A percentile compares a stretch with the other conserved stretches of the same genome.
Evolutionary conservation across 768 basidiomycete genomes (phyloP).

Genomic region (Mycena leptocephala): DNA sequence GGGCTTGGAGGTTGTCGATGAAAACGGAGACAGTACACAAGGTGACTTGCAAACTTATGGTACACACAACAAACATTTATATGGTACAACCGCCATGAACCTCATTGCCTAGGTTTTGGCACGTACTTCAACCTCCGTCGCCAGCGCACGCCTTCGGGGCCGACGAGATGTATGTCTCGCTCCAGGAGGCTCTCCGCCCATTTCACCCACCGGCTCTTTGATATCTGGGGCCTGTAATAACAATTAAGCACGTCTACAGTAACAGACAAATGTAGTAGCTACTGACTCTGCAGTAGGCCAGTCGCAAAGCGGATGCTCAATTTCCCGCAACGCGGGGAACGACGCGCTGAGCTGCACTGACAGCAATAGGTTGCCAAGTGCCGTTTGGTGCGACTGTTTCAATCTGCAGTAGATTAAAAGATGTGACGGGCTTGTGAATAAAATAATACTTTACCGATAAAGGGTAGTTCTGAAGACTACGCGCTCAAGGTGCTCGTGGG

Average conservation of each 20-base stretch:
- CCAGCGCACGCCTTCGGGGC: neutral
- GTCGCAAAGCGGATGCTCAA: neutral
- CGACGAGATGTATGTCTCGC: neutral
- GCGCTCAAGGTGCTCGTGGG: slow-evolving; percentile 1
- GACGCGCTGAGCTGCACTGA: neutral
- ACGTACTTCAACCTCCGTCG: slow-evolving; percentile 9
- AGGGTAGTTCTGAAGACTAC: neutral
- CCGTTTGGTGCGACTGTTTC: neutral
- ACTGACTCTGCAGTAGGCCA: neutral
- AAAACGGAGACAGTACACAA: too few species aligned
- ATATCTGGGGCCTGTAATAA: neutral
- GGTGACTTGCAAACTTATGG: too few species aligned
- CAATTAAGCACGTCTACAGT: neutral
- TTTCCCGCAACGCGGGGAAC: too few species aligned
- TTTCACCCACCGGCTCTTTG: neutral
- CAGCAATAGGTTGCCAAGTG: neutral
- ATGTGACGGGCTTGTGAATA: too few species aligned
- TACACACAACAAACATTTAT: too few species aligned
- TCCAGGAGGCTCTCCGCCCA: slow-evolving; percentile 1
- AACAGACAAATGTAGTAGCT: neutral
- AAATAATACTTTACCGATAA: neutral
- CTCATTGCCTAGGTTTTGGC: neutral
- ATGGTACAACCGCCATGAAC: too few species aligned
- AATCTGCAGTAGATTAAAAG: neutral
- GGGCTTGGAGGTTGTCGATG: too few species aligned